Conservation (phyloP, 345 rosid species). For the Eucalyptus tenuipes region DNA sequence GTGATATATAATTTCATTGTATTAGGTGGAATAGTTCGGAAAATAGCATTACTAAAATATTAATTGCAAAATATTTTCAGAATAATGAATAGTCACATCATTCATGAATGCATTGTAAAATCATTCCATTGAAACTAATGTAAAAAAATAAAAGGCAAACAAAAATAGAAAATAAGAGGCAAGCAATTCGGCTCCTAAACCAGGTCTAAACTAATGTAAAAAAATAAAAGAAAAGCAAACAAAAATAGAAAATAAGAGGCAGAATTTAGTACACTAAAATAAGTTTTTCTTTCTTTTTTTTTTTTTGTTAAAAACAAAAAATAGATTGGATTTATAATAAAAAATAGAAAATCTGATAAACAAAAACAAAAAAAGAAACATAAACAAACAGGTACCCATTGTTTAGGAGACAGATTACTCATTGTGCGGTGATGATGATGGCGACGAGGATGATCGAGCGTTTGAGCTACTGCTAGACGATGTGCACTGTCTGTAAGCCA, state of each 20-base stretch:
- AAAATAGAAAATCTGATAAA: too few relatives aligned
- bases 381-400: not conserved
- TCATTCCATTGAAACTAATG: not conserved
- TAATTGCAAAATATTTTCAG: not conserved
- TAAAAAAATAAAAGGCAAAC: too few relatives aligned
- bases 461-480: not conserved
- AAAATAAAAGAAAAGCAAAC: not conserved
- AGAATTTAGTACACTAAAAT: not conserved
- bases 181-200: not conserved
- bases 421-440: not conserved
- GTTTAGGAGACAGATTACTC: too few relatives aligned
- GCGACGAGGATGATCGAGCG: not conserved
- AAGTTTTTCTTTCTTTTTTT: too few relatives aligned
- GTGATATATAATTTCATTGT: not conserved
- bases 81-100: rapidly evolving
- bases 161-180: too few relatives aligned
- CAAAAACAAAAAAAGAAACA: too few relatives aligned
- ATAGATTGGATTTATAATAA: too few relatives aligned
- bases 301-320: too few relatives aligned
- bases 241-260: not conserved
- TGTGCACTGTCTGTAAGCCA: not conserved
- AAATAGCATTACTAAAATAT: not conserved
- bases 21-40: not conserved
- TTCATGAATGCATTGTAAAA: rapidly evolving
- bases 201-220: not conserved